Evolutionary conservation across 164 flowering plant genomes (phyloP), one percentile per base, ranked within the genome.

Genomic region (Kalanchoe fedtschenkoi): DNA sequence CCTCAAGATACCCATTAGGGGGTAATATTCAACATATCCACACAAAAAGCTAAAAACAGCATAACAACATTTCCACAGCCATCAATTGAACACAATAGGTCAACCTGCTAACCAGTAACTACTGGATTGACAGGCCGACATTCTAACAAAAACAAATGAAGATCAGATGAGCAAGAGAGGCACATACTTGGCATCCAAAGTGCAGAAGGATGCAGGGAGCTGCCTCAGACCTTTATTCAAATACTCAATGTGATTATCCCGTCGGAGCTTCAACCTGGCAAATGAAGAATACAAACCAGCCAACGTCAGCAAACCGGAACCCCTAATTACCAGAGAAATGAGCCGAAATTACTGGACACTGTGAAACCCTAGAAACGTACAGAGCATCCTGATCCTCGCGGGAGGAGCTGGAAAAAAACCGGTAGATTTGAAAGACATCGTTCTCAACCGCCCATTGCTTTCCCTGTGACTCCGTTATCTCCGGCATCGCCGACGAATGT

Each of bases 181-280:
- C 4, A 71, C 26, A 19, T 63, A 91, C 96, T 83, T 87, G 35
- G 98, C 88, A 71, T 89, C 96, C 75, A 89, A 78, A 8, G 74
- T 80, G 65, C 65, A 57, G 65, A 81, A 89, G n/a, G 78, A 75
- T 0, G 89, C 78, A 6, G 76, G 83, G 39, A 91, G 87, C 5
- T 69, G 80, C 43, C 63, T 58, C 42, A 89, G 81, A 38, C 91
- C 87, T 60, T 63, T 72, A 17, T 68, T 75, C 14, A 89, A 70
- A 71, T 68, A 89, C 70, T 87, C 87, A 8, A 82, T 63, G 62
- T 89, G 95, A 26, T 70, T 66, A 21, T 88, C 88, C 6, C 83
- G 85, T 35, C 72, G 77, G 60, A 91, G 63, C 76, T 82, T 86
- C 72, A 87, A 64, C 84, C 96, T 91, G 61, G 35, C 33, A 59